Conservation (phyloP, 2,329 filamentous ascomycete genomes). For the Karstenula rhodostoma region DNA sequence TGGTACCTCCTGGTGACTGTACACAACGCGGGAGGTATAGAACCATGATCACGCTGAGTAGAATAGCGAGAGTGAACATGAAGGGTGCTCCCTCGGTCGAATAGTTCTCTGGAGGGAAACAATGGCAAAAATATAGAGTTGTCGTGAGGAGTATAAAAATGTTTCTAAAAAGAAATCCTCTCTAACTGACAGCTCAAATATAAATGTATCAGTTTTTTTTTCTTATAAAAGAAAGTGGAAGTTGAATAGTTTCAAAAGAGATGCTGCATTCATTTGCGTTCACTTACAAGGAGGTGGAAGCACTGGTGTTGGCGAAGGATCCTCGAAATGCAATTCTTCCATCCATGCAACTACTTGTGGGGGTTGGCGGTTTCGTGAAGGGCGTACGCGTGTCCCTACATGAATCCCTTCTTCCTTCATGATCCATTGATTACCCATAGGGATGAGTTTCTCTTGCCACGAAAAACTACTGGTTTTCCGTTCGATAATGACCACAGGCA, state of each 20-base stretch:
- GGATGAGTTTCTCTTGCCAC: neutral
- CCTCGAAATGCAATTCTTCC: neutral
- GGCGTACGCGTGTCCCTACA: neutral
- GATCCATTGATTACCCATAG: conserved; percentile 5
- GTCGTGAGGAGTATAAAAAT: too few relatives aligned
- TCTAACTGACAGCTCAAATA: too few relatives aligned
- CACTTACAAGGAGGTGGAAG: neutral
- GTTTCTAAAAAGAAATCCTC: too few relatives aligned
- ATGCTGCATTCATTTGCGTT: neutral
- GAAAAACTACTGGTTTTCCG: neutral
- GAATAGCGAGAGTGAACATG: neutral
- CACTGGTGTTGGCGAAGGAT: neutral
- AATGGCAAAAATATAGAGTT: too few relatives aligned
- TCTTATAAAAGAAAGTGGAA: too few relatives aligned
- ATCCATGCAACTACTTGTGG: neutral
- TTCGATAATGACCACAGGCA: conserved; percentile 8
- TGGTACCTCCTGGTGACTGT: neutral
- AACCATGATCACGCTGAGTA: too few relatives aligned
- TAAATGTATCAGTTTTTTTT: too few relatives aligned
- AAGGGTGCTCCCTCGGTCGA: too few relatives aligned
- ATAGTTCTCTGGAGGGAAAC: too few relatives aligned
- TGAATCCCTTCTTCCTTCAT: neutral
- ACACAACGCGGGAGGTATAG: too few relatives aligned
- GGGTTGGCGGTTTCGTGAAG: neutral
- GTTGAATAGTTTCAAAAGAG: neutral